Conservation (phyloP, 805 yeast species). For the Yarrowia keelungensis region DNA sequence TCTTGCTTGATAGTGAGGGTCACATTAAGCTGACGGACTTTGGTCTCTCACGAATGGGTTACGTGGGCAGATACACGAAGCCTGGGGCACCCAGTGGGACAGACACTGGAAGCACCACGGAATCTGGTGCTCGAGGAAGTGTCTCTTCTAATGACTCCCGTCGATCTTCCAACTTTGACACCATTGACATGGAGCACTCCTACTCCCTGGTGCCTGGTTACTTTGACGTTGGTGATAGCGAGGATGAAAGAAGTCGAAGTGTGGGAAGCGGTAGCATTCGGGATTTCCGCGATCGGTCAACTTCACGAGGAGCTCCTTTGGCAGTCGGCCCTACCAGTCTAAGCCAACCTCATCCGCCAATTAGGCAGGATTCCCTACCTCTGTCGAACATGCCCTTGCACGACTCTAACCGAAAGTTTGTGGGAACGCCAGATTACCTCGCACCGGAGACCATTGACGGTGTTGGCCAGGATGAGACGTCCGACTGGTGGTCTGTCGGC, state of each 20-base stretch:
- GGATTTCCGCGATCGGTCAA: slow-evolving; percentile 17
- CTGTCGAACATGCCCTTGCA: slow-evolving; percentile 70
- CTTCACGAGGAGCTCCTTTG: slow-evolving; percentile 10
- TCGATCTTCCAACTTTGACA: slow-evolving; percentile 35
- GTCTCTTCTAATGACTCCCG: slow-evolving; percentile 34
- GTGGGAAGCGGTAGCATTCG: slow-evolving; percentile 2
- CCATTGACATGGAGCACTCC: slow-evolving; percentile 33
- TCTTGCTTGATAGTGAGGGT: slow-evolving; percentile 83
- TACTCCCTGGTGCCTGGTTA: slow-evolving; percentile 27
- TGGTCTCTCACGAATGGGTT: slow-evolving; percentile 90
- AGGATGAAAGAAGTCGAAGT: slow-evolving; percentile 16
- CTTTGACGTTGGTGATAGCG: slow-evolving; percentile 28
- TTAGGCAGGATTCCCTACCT: slow-evolving; percentile 14
- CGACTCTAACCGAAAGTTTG: slow-evolving; percentile 67
- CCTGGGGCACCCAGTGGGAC: background rate
- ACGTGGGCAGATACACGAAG: slow-evolving; percentile 72
- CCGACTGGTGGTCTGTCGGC: slow-evolving; percentile 99
- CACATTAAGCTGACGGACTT: slow-evolving; percentile 94
- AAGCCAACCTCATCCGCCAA: background rate
- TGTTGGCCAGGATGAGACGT: slow-evolving; percentile 75
- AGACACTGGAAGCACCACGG: slow-evolving; percentile 8
- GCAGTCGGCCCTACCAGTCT: background rate
- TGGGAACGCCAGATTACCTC: slow-evolving; percentile 97
- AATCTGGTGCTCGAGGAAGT: slow-evolving; percentile 18
- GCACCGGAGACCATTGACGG: slow-evolving; percentile 97